Evolutionary conservation across 2,329 filamentous ascomycete species (phyloP).

Genomic region (Akanthomyces lecanii): DNA sequence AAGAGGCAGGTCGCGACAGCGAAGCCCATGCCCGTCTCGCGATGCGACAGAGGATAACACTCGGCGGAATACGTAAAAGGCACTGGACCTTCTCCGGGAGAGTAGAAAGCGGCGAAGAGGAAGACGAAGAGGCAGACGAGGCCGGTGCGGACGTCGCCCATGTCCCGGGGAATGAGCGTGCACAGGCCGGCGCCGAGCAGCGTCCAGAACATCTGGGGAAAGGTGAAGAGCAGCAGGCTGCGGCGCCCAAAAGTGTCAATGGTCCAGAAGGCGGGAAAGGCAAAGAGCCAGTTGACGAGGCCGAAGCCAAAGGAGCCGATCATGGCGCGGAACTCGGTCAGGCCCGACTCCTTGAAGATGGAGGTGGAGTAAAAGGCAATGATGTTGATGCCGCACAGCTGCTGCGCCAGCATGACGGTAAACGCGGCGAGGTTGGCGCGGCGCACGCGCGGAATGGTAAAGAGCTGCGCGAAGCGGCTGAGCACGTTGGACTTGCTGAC

Average conservation of each 20-base stretch:
- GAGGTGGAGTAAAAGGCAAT: slow-evolving; percentile 72
- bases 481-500: slow-evolving; percentile 51
- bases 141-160: slow-evolving; percentile 33
- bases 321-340: slow-evolving; percentile 50
- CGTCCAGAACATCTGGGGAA: slow-evolving; percentile 41
- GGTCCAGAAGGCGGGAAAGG: slow-evolving; percentile 54
- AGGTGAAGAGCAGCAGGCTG: slow-evolving; percentile 43
- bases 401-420: slow-evolving; percentile 75
- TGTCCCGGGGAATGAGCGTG: slow-evolving; percentile 45
- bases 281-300: slow-evolving; percentile 54
- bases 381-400: slow-evolving; percentile 69
- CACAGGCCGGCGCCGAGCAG: slow-evolving; percentile 43
- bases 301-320: slow-evolving; percentile 56
- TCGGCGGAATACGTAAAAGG: slow-evolving; percentile 67
- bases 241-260: slow-evolving; percentile 56
- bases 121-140: slow-evolving; percentile 54
- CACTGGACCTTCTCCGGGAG: slow-evolving; percentile 58
- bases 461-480: slow-evolving; percentile 59
- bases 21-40: slow-evolving; percentile 68
- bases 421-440: slow-evolving; percentile 73
- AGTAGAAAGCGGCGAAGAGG: slow-evolving; percentile 50
- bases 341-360: slow-evolving; percentile 56
- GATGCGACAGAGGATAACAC: slow-evolving; percentile 65
- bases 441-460: slow-evolving; percentile 66
- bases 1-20: slow-evolving; percentile 63